These are phyloP conservation scores for Penstemon eatonii DNA, from an alignment of 257 asterid species.

Conservation along the genomic window DNA sequence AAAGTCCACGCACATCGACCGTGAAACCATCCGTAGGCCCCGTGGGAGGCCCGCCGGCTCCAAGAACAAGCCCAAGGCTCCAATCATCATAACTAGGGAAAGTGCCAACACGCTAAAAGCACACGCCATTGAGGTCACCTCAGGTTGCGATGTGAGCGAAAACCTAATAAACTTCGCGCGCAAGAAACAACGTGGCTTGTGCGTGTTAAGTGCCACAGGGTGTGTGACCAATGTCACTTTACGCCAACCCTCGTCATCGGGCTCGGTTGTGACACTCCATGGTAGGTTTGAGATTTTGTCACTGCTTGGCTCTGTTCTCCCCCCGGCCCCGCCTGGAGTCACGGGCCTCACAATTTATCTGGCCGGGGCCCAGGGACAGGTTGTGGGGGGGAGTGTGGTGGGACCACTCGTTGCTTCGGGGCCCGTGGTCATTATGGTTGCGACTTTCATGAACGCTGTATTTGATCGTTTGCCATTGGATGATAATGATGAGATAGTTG, in stretches of 20 bases:
- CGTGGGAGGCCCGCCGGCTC: slow-evolving; percentile 96
- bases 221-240: slow-evolving; percentile 78
- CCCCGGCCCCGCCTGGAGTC: slow-evolving; percentile 87
- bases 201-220: slow-evolving; percentile 79
- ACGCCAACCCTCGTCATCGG: slow-evolving; percentile 74
- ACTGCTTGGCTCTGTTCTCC: slow-evolving; percentile 71
- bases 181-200: slow-evolving; percentile 68
- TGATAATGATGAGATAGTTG: slow-evolving; percentile 50
- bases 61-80: slow-evolving; percentile 94
- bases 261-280: slow-evolving; percentile 74
- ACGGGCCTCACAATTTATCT: slow-evolving; percentile 73
- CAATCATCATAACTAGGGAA: slow-evolving; percentile 86
- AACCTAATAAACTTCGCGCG: slow-evolving; percentile 60
- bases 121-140: slow-evolving; percentile 78
- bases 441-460: slow-evolving; percentile 77
- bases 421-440: slow-evolving; percentile 93
- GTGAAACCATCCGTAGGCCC: slow-evolving; percentile 47
- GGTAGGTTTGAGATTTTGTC: slow-evolving; percentile 85
- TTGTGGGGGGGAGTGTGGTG: slow-evolving; percentile 78
- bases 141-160: slow-evolving; percentile 76
- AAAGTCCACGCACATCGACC: slow-evolving; percentile 26
- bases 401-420: slow-evolving; percentile 89
- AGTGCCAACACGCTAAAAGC: slow-evolving; percentile 78
- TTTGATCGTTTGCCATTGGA: slow-evolving; percentile 77
- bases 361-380: slow-evolving; percentile 90